These are phyloP conservation scores for Lolium multiflorum DNA, from an alignment of 176 grass and related monocot genomes.

Conservation along the genomic window DNA sequence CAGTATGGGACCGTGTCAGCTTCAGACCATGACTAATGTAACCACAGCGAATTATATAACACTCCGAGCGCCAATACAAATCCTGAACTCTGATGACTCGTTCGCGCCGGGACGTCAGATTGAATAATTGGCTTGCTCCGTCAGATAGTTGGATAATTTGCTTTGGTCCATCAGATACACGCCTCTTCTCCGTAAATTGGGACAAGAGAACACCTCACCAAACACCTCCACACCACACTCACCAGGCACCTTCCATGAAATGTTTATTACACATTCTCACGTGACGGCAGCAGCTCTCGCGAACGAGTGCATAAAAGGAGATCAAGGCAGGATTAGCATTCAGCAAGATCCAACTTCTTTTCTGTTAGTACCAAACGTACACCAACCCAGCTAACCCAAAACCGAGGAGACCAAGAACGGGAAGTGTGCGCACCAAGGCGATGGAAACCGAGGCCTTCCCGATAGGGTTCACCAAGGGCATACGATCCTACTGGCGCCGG, in stretches of 20 bases:
- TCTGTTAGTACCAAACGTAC: neutral
- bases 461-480: conserved; percentile 73
- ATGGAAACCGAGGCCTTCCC: conserved; percentile 69
- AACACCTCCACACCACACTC: neutral
- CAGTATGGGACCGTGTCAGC: neutral
- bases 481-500: conserved; percentile 73
- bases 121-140: conserved; percentile 1
- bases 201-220: conserved; percentile 20
- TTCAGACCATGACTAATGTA: conserved; percentile 20
- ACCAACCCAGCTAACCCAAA: neutral
- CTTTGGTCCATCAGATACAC: neutral
- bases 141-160: conserved; percentile 1
- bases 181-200: conserved; percentile 14
- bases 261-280: neutral
- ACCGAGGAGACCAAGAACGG: neutral
- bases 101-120: conserved; percentile 3
- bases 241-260: conserved; percentile 19
- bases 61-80: neutral
- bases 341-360: neutral
- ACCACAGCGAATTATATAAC: neutral
- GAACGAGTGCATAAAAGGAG: conserved; percentile 37
- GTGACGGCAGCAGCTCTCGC: neutral
- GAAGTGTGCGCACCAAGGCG: neutral
- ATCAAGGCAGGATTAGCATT: neutral
- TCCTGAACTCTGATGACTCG: conserved; percentile 6